Percentiles rank a stretch among this genome's conserved stretches.
Evolutionary conservation across 1,284 basidiomycete species (phyloP).

Genomic region (Irpex sp.): DNA sequence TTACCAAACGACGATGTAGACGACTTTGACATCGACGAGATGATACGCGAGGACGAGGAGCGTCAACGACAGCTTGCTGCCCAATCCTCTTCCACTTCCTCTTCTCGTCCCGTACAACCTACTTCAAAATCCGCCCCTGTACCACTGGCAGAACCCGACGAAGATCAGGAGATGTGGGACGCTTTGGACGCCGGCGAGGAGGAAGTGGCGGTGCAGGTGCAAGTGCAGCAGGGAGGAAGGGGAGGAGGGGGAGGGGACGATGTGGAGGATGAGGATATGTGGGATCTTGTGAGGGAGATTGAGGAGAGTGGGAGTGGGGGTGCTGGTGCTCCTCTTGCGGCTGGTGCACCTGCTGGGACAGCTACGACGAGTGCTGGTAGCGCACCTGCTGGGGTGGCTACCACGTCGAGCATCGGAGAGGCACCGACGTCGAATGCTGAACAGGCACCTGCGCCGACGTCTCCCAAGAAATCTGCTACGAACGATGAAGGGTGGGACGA

Average conservation of each 20-base stretch:
- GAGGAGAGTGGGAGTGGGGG: constrained; percentile 25
- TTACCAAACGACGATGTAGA: constrained; percentile 33
- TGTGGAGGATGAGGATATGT: constrained; percentile 55
- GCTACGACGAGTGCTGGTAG: not conserved
- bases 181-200: constrained; percentile 27
- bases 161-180: constrained; percentile 54
- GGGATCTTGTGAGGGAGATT: constrained; percentile 60
- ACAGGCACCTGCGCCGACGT: not conserved
- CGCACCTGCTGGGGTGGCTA: not conserved
- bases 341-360: not conserved
- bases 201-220: constrained; percentile 7
- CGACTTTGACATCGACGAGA: constrained; percentile 50
- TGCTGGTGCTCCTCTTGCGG: too few species aligned
- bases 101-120: not conserved
- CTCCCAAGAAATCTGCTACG: constrained; percentile 11
- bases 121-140: not conserved
- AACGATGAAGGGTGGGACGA: constrained; percentile 30
- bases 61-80: constrained; percentile 17
- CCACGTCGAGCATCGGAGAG: not conserved
- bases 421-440: not conserved
- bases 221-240: not conserved
- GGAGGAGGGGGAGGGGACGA: constrained; percentile 7
- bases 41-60: constrained; percentile 44
- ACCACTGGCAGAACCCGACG: constrained; percentile 31
- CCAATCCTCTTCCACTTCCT: not conserved